Base-by-base conservation (phyloP, 192 early-diverging fungal genomes). In the Thamnidium elegans region DNA sequence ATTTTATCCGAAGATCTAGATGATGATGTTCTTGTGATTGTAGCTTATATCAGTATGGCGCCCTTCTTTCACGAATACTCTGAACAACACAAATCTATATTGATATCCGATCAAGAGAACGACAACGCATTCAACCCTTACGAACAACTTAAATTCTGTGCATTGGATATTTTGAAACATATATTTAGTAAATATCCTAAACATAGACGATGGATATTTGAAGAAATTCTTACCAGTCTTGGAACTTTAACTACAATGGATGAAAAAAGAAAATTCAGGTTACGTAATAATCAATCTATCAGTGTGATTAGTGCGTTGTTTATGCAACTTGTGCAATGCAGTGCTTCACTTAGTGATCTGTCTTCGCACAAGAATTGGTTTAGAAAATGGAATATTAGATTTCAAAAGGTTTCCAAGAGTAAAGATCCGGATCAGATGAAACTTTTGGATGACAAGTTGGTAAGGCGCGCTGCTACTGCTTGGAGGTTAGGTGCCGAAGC, bases 191-290 rank as follows among this genome's bases (percentile, higher is more conserved):
- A 77, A 48, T 68, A 87, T 46, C 61, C 77, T 0, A 68, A 59
- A 8, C 93, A 95, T 58, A 80, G 92, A 23, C 70, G 68, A 19
- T 92, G 91, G 83, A 92, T 97, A 26, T 67, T 97, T 21, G 94
- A 93, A 58, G 94, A 97, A 60, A 87, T 93, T n/a, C 76, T 92
- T 14, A 84, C 84, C 0, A 85, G 86, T 23, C 63, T 94, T 10
- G 83, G 88, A 52, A 87, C 87, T 56, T 68, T 93, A n/a, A 82
- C 87, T 5, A 78, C 80, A 2, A 75, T 69, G 17, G 85, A 85
- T 65, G 80, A 81, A 17, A 68, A 67, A 4, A 84, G 79, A 44
- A 65, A 76, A 15, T 90, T 88, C 45, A 81, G 74, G 14, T 67
- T 79, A 43, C 70, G 80, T 15, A 82, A 86, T 50, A 89, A 85